Base-by-base conservation (phyloP, 1,139 yeast species). In the Saccharomycopsis crataegensis region DNA sequence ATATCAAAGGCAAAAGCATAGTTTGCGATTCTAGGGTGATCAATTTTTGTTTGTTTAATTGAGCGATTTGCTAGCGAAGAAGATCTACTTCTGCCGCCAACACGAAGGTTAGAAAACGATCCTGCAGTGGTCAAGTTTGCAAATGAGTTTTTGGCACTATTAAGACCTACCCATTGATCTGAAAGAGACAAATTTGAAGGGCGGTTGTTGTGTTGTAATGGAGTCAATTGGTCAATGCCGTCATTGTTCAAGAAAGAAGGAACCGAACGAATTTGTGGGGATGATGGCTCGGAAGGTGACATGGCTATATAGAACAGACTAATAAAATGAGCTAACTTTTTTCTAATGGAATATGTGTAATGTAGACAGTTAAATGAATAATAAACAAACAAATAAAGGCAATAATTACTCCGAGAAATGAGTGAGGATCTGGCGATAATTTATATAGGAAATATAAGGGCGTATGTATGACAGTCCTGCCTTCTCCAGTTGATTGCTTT, bases 1-100 rank as follows among this genome's bases (percentile, higher is more conserved):
- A 86, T 87, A 70, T 86, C 95, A 65, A 86, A 87, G 50, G 94
- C 90, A 71, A 86, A 86, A 1, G 95, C 94, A 65, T 86, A 86
- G 11, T 88, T 82, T 4, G 93, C 93, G 50, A 86, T 82, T 66
- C 90, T 74, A 45, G 71, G 78, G 65, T 84, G 90, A 64, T 83
- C 86, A 61, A 83, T 75, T 17, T 80, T 76, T 2, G 68, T 59
- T 62, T 73, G 79, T 70, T 75, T 78, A 63, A 74, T 74, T 54
- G 81, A 70, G 54, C 72, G 48, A 31, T 52, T 51, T 22, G 55
- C 45, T 6, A 54, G 16, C 9, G 55, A 51, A 38, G 56, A 48
- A 33, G 56, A 47, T 50, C 55, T 51, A 33, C 51, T 48, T 45
- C 46, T 48, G 40, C 28, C 17, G 32, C 46, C 50, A 47, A 46